These are phyloP conservation scores for Hemisphaericaspora xylanilytica DNA, from an alignment of 1,139 yeast genomes.

Conservation along the genomic window DNA sequence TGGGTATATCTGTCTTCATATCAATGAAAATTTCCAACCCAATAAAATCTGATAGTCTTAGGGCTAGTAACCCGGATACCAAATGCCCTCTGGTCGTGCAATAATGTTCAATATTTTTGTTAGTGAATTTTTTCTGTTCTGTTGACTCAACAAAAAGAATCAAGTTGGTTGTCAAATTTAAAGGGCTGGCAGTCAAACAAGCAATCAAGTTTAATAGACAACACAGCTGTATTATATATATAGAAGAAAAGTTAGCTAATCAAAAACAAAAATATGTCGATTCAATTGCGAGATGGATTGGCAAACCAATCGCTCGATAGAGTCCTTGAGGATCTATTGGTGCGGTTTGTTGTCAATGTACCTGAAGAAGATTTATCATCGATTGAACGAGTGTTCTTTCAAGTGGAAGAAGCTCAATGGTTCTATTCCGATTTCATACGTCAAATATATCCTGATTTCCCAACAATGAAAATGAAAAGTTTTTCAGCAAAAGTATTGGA, in stretches of 20 bases:
- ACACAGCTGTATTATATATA: no score
- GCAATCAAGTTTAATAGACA: no score
- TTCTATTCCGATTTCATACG: conserved; percentile 86
- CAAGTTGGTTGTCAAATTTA: background rate
- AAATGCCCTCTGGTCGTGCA: conserved; percentile 5
- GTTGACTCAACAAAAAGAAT: background rate
- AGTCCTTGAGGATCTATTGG: conserved; percentile 82
- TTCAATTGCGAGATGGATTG: conserved; percentile 55
- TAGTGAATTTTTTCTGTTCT: no score
- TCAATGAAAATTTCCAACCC: no score
- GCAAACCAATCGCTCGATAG: conserved; percentile 63
- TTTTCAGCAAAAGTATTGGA: conserved; percentile 72
- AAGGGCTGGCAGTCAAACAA: background rate
- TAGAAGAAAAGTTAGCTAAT: no score
- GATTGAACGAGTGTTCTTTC: conserved; percentile 85
- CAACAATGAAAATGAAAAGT: conserved; percentile 73
- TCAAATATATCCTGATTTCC: conserved; percentile 71
- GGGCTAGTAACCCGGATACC: no score
- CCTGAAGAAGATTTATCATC: conserved; percentile 88
- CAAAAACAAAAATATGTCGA: conserved; percentile 39
- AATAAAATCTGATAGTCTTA: no score
- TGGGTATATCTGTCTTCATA: no score
- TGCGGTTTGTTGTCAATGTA: conserved; percentile 85
- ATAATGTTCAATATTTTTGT: background rate
- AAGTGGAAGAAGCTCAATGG: conserved; percentile 99